Evolutionary conservation across 805 yeast genomes (phyloP), one percentile per base, ranked within the genome.

Genomic region (Starmera caribaea): DNA sequence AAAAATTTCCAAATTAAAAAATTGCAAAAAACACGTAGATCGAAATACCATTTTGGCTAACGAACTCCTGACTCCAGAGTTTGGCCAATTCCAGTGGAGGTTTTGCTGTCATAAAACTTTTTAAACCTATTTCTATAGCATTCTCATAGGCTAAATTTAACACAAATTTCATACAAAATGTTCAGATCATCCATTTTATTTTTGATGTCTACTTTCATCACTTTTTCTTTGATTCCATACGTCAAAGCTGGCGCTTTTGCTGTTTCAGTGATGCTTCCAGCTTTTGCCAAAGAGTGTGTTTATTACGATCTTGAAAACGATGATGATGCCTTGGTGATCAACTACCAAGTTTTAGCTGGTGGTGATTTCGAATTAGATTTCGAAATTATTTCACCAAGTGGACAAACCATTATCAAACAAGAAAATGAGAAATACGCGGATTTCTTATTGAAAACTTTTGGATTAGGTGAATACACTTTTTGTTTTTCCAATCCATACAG

Each of bases 291-390:
- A 39, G 73, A 69, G 45, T 69, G 74, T 48, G 48, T 68, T 24
- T 66, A 63, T 43, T 58, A 61, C 44, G 62, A 58, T 40, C 43
- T 68, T 42, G 36, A 41, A 15, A 43, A 52, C 32, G 66, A 64
- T 8, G 65, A 61, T 1, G 69, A 66, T 34, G 49, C 69, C 1
- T 42, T 67, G n/a, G 60, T 63, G 13, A 61, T 66, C 8, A 59
- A 66, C 34, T 67, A 67, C 41, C 72, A 67, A 53, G 59, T 79
- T 39, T 70, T 78, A 49, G 70, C 74, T 37, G 85, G 85, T 45
- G 85, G 85, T 14, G 68, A 77, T 40, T 79, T 77, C 49, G 84
- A 79, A 55, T 73, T 79, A 40, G 82, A 79, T 54, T 79, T 76
- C 54, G 67, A 70, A 42, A 74, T 79, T 45, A 72, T 65, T 38